Evolutionary conservation across 1,139 yeast genomes (phyloP).

Genomic region (Saccharomyces pastorianus): DNA sequence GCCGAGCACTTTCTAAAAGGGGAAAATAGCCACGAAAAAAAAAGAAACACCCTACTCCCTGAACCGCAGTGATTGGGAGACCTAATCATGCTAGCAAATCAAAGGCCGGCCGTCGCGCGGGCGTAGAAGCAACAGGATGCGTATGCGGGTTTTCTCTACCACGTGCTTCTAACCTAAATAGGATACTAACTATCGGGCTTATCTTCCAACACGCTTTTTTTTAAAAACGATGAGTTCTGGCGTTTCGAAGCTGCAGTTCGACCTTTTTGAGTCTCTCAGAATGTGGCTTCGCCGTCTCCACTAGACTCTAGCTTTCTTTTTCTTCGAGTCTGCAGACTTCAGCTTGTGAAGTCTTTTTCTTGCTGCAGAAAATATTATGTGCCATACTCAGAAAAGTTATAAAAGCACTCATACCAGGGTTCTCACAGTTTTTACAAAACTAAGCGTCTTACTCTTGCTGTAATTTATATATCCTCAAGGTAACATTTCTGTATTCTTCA

Average conservation of each 20-base stretch:
- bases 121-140: background rate
- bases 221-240: background rate
- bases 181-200: background rate
- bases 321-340: background rate
- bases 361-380: background rate
- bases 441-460: background rate
- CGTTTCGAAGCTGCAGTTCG: background rate
- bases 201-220: background rate
- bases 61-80: background rate
- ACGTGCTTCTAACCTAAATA: background rate
- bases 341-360: background rate
- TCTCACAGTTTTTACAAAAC: background rate
- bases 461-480: background rate
- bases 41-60: background rate
- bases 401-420: background rate
- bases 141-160: background rate
- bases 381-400: background rate
- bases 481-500: too few relatives aligned
- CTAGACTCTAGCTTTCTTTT: background rate
- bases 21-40: background rate
- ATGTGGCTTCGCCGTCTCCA: background rate
- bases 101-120: background rate
- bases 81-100: background rate
- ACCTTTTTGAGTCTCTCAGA: background rate
- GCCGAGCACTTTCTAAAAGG: too few relatives aligned